These are phyloP conservation scores for Vaucheria bursata DNA, from an alignment of 352 stramenopile genomes.

Conservation along the genomic window DNA sequence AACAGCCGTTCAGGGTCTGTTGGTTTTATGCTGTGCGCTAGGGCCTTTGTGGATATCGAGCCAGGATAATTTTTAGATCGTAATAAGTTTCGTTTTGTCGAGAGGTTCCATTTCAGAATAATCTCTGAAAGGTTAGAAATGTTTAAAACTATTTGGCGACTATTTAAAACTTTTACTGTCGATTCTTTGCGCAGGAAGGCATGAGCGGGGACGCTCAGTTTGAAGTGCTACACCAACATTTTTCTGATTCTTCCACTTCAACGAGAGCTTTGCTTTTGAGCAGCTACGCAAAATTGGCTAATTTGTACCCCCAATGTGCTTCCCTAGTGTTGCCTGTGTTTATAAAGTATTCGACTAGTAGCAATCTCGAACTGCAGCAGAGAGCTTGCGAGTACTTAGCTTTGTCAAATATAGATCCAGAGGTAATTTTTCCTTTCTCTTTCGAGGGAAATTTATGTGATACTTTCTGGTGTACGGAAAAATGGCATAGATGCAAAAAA, in stretches of 20 bases:
- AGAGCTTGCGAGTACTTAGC: slow-evolving; percentile 87
- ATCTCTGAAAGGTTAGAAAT: too few species aligned
- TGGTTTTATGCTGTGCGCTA: too few species aligned
- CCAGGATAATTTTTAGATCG: too few species aligned
- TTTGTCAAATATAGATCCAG: slow-evolving; percentile 67
- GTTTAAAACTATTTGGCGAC: not conserved
- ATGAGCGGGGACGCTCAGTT: slow-evolving; percentile 88
- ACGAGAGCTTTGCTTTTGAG: slow-evolving; percentile 86
- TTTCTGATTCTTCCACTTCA: slow-evolving; percentile 62
- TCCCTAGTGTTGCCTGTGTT: slow-evolving; percentile 56
- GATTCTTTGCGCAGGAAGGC: slow-evolving; percentile 56
- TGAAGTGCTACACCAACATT: slow-evolving; percentile 90
- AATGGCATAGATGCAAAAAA: not conserved
- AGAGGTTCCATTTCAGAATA: too few species aligned
- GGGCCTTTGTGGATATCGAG: too few species aligned
- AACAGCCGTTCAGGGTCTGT: too few species aligned
- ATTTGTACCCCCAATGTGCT: slow-evolving; percentile 69
- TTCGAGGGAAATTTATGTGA: too few species aligned
- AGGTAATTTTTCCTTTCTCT: too few species aligned
- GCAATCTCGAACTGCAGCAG: slow-evolving; percentile 95
- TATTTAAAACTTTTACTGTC: not conserved
- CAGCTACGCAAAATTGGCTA: slow-evolving; percentile 89
- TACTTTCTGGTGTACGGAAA: not conserved
- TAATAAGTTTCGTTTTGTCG: not conserved
- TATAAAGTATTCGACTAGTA: slow-evolving; percentile 78